phyloP scores from a whole-genome alignment of 2,329 filamentous ascomycete species.

The Monilinia fructicola region DNA sequence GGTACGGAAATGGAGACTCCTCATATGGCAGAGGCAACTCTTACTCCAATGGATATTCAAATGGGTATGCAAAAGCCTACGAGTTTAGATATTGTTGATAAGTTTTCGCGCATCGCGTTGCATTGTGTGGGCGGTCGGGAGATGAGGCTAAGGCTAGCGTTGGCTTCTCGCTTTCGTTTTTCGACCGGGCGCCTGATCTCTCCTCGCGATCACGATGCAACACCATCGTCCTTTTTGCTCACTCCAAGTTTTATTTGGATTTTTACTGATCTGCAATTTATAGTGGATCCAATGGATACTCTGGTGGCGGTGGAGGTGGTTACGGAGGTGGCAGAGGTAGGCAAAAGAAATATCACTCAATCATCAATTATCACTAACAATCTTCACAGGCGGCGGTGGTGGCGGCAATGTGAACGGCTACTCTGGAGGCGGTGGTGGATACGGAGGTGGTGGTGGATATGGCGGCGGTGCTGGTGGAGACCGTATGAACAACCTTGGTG shows the following conservation, averaged over 20 bases:
- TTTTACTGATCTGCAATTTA: conserved; percentile 43
- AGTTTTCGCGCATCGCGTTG: conserved; percentile 35
- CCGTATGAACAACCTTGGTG: conserved; percentile 88
- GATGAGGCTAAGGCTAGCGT: conserved; percentile 28
- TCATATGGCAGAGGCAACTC: conserved; percentile 48
- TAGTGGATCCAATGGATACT: conserved; percentile 54
- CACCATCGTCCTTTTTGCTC: conserved; percentile 31
- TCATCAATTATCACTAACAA: conserved; percentile 30
- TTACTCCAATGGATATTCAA: conserved; percentile 52
- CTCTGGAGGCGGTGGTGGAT: conserved; percentile 39
- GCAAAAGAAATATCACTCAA: conserved; percentile 21
- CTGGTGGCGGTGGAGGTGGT: conserved; percentile 44
- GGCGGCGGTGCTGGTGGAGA: conserved; percentile 73
- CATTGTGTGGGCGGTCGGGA: conserved; percentile 36
- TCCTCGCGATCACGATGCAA: conserved; percentile 26
- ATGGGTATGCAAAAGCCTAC: conserved; percentile 47
- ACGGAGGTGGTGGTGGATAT: conserved; percentile 42
- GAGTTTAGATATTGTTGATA: conserved; percentile 42
- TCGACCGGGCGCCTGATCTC: conserved; percentile 20
- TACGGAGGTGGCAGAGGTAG: conserved; percentile 37
- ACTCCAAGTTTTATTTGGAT: conserved; percentile 22
- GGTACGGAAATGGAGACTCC: conserved; percentile 57
- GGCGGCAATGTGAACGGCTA: conserved; percentile 39
- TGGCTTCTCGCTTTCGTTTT: conserved; percentile 30
- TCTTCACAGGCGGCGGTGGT: conserved; percentile 39